phyloP scores from a whole-genome alignment of 2,329 filamentous ascomycete genomes.

The Talaromyces pinophilus region DNA sequence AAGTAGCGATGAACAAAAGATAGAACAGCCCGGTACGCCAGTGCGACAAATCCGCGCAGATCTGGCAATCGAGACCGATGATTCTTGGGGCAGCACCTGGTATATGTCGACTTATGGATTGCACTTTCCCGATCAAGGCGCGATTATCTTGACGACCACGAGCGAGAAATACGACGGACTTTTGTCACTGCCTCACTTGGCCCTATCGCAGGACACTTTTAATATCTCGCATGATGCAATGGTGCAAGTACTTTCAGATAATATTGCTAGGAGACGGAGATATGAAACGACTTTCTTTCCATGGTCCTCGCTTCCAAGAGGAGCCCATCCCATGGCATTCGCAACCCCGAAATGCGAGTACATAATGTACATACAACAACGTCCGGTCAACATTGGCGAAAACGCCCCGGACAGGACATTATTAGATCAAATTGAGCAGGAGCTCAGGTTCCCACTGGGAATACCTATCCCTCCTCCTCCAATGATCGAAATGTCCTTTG shows the following conservation, averaged over 20 bases:
- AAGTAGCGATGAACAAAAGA: slow-evolving; percentile 49
- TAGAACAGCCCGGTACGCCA: slow-evolving; percentile 41
- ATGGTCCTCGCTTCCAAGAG: slow-evolving; percentile 72
- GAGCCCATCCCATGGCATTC: slow-evolving; percentile 47
- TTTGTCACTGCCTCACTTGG: slow-evolving; percentile 82
- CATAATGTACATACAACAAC: slow-evolving; percentile 75
- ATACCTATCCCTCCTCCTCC: slow-evolving; percentile 55
- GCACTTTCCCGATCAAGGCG: slow-evolving; percentile 80
- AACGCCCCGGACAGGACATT: slow-evolving; percentile 36
- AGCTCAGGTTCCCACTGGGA: slow-evolving; percentile 61
- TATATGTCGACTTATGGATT: slow-evolving; percentile 79
- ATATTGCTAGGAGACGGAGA: slow-evolving; percentile 65
- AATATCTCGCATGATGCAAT: slow-evolving; percentile 64
- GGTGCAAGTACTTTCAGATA: slow-evolving; percentile 68
- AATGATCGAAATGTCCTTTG: slow-evolving; percentile 59
- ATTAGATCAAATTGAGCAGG: slow-evolving; percentile 58
- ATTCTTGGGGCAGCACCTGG: slow-evolving; percentile 71
- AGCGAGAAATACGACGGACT: slow-evolving; percentile 94
- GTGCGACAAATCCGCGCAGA: slow-evolving; percentile 70
- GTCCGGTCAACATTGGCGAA: slow-evolving; percentile 40
- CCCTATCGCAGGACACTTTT: slow-evolving; percentile 60
- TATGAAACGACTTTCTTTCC: slow-evolving; percentile 61
- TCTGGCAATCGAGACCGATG: slow-evolving; percentile 70
- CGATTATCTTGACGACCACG: slow-evolving; percentile 79
- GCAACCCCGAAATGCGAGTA: slow-evolving; percentile 82